These are phyloP conservation scores for Pythium sp. DNA, from an alignment of 352 stramenopile species.

Conservation along the genomic window DNA sequence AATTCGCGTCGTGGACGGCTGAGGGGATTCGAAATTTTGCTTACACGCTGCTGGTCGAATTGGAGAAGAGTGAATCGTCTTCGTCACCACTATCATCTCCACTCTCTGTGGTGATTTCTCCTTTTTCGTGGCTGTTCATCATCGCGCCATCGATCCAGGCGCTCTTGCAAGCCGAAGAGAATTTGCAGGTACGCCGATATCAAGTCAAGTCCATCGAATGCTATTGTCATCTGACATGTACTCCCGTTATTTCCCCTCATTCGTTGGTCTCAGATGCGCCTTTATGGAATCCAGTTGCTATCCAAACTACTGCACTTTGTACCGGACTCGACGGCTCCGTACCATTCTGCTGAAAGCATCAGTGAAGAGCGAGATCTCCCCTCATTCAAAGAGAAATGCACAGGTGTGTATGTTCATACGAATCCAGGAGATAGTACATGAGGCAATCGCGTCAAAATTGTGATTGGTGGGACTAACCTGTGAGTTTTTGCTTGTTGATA, in stretches of 20 bases:
- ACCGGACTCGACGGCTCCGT: neutral
- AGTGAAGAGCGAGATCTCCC: neutral
- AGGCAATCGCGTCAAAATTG: neutral
- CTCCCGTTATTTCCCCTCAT: neutral
- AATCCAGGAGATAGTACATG: neutral
- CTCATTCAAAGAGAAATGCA: conserved; percentile 11
- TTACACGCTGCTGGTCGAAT: conserved; percentile 28
- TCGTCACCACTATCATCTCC: neutral
- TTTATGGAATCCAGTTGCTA: conserved; percentile 10
- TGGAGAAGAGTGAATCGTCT: neutral
- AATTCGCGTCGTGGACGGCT: conserved; percentile 59
- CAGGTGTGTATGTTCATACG: neutral
- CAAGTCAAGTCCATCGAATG: neutral
- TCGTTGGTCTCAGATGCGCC: neutral
- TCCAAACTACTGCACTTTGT: conserved; percentile 3
- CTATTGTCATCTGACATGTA: neutral
- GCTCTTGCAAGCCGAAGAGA: conserved; percentile 37
- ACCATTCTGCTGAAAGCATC: neutral
- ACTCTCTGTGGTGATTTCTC: conserved; percentile 26
- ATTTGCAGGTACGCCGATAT: conserved; percentile 20
- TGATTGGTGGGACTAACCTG: neutral
- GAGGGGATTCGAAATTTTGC: conserved; percentile 40
- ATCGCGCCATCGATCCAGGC: conserved; percentile 34
- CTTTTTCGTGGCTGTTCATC: conserved; percentile 48
- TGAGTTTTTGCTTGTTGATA: conserved; percentile 5